Base-by-base conservation (phyloP, 352 stramenopile genomes). In the Phytophthora cajani region DNA sequence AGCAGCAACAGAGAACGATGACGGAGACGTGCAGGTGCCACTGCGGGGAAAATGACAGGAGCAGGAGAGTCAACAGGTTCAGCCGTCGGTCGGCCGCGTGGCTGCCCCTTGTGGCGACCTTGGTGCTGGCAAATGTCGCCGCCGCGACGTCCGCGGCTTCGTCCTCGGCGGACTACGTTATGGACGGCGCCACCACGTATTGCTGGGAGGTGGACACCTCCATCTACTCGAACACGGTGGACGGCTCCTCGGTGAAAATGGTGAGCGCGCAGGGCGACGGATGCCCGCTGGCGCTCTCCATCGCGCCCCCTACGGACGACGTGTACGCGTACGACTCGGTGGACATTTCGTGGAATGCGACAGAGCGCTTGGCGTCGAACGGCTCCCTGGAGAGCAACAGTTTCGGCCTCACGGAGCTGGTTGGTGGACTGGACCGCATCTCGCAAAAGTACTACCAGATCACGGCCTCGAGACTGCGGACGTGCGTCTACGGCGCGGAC, bases 281-380 rank as follows among this genome's bases (percentile, higher is more conserved):
- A 38, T 94, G 87, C 56, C 64, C 77, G n/a, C 55, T 93, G 9
- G 59, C 68, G 42, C 65, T 94, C 38, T 81, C 82, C 7, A 68
- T 94, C 25, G 33, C 49, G 23, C 72, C 90, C 33, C 67, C 75
- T 30, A 74, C 78, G 17, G 65, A 69, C 17, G 61, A 84, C 7
- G 80, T 89, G 47, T 87, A 86, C 60, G 79, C 78, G 19, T 80
- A 82, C 67, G 84, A 92, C 40, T 72, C 81, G 3, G 80, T 94
- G 47, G 60, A 82, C 38, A 78, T 89, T 27, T 84, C 71, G 19
- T 94, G 87, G 87, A 93, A 84, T 25, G 87, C 84, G 44, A 87
- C 78, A 12, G 56, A 88, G 52, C 83, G 84, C 19, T 30, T 74
- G 21, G 61, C 79, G 53, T 67, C 64, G 12, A 78, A 74, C 32